Conservation (phyloP, 2,329 filamentous ascomycete species). For the Cercospora janseana region DNA sequence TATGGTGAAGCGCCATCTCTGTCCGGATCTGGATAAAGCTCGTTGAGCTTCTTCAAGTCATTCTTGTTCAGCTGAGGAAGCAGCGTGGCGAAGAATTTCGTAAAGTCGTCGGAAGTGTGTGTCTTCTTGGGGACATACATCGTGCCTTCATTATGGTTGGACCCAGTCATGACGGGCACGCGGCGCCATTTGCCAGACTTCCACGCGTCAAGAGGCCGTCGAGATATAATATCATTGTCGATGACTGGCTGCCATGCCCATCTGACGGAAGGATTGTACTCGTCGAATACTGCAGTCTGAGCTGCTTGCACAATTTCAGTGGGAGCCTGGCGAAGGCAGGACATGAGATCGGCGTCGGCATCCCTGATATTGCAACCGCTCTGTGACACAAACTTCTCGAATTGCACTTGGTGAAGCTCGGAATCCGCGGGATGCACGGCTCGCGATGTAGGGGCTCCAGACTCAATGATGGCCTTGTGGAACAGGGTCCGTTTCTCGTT, state of each 20-base stretch:
- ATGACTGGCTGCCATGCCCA: conserved; percentile 69
- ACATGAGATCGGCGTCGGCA: conserved; percentile 38
- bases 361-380: conserved; percentile 36
- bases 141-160: conserved; percentile 68
- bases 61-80: conserved; percentile 55
- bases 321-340: conserved; percentile 45
- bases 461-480: conserved; percentile 49
- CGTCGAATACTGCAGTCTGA: conserved; percentile 46
- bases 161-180: conserved; percentile 66
- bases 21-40: conserved; percentile 62
- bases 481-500: conserved; percentile 42
- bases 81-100: conserved; percentile 59
- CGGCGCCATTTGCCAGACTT: conserved; percentile 52
- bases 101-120: conserved; percentile 53
- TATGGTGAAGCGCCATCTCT: conserved; percentile 45
- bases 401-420: conserved; percentile 47
- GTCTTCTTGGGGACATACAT: conserved; percentile 58
- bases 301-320: conserved; percentile 41
- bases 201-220: conserved; percentile 61
- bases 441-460: conserved; percentile 48
- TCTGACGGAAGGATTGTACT: conserved; percentile 48
- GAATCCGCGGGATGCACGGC: conserved; percentile 45
- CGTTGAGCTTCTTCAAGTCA: conserved; percentile 57
- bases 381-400: conserved; percentile 43
- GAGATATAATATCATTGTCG: conserved; percentile 59